phyloP scores from a whole-genome alignment of 768 basidiomycete species.

The Lyophyllum atratum region DNA sequence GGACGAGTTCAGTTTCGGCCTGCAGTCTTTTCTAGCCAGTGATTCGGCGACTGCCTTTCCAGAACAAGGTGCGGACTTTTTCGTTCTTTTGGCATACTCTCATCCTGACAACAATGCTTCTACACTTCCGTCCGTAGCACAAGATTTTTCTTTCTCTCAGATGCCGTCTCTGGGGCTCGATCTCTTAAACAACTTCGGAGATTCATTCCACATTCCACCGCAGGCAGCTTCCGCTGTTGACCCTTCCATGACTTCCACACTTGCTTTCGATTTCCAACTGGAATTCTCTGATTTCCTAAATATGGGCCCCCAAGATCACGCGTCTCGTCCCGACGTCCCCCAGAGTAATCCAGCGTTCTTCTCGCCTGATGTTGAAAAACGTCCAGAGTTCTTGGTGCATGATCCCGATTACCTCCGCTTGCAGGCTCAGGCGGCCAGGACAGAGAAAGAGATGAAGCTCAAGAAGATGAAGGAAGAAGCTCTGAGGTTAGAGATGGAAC shows the following conservation, averaged over 20 bases:
- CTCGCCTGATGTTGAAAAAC: background rate
- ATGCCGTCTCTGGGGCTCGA: background rate
- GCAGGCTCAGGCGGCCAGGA: conserved; percentile 15
- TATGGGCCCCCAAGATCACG: background rate
- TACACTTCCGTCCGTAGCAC: background rate
- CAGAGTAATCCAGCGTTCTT: background rate
- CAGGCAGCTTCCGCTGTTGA: background rate
- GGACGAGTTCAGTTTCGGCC: background rate
- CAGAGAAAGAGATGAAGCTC: conserved; percentile 32
- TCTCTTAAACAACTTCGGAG: background rate
- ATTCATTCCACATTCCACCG: background rate
- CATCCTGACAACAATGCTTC: background rate
- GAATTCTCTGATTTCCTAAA: background rate
- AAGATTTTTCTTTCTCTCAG: background rate
- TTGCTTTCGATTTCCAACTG: background rate
- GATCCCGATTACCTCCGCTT: background rate
- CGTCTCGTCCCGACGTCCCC: background rate
- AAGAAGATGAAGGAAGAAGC: conserved; percentile 34
- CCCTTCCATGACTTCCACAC: background rate
- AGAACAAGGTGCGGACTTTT: background rate
- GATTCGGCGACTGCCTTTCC: background rate
- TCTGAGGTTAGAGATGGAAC: conserved; percentile 32
- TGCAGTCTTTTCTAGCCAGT: background rate
- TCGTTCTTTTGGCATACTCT: background rate
- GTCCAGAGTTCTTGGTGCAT: background rate